Evolutionary conservation across 345 rosid genomes (phyloP).

Genomic region (Salix koriyanagi): DNA sequence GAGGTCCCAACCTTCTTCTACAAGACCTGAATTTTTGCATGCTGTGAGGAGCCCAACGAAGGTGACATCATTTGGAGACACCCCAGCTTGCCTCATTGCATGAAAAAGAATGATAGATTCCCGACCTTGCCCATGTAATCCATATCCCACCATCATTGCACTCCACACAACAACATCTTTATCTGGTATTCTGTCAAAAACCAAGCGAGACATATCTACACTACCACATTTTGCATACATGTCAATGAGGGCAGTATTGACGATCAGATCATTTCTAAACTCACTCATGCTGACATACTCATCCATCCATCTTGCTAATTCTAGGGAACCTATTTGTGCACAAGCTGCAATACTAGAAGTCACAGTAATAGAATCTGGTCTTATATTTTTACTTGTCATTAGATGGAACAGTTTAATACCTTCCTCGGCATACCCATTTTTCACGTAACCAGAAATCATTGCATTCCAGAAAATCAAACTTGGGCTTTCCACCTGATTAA

Average conservation of each 20-base stretch:
- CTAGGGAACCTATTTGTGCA: slow-evolving; percentile 61
- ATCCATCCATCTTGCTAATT: slow-evolving; percentile 58
- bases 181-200: slow-evolving; percentile 49
- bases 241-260: slow-evolving; percentile 51
- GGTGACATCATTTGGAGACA: slow-evolving; percentile 59
- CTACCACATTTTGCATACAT: slow-evolving; percentile 76
- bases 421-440: slow-evolving; percentile 59
- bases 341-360: slow-evolving; percentile 59
- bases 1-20: slow-evolving; percentile 61
- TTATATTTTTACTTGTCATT: slow-evolving; percentile 40
- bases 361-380: slow-evolving; percentile 50
- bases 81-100: slow-evolving; percentile 43
- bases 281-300: slow-evolving; percentile 37
- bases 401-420: slow-evolving; percentile 48
- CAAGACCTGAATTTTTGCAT: slow-evolving; percentile 66
- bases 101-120: slow-evolving; percentile 57
- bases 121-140: slow-evolving; percentile 54
- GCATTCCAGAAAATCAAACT: slow-evolving; percentile 63
- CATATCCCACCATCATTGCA: slow-evolving; percentile 68
- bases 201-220: slow-evolving; percentile 42
- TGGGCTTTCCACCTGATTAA: slow-evolving; percentile 48
- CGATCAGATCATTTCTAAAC: slow-evolving; percentile 38
- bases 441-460: slow-evolving; percentile 72
- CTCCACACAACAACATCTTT: slow-evolving; percentile 73
- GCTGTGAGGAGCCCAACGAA: slow-evolving; percentile 62